Conservation (phyloP, 2,329 filamentous ascomycete species). For the Trichophyton rubrum region DNA sequence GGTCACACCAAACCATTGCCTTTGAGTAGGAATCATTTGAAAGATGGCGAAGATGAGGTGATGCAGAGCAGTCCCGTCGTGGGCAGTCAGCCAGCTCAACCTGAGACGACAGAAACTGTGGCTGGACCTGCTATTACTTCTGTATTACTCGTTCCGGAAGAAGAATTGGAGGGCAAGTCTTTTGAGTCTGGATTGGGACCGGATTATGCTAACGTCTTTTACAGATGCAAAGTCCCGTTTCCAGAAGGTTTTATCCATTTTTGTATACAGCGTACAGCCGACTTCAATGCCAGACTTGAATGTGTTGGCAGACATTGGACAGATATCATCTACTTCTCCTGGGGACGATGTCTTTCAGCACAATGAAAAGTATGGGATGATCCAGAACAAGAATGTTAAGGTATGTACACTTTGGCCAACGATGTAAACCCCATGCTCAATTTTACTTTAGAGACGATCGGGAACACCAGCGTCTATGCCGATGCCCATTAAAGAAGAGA, state of each 20-base stretch:
- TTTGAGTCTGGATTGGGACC: not conserved
- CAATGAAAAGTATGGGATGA: conserved; percentile 56
- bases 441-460: conserved; percentile 6
- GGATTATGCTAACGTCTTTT: conserved; percentile 6
- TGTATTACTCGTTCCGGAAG: conserved; percentile 58
- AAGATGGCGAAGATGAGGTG: conserved; percentile 52
- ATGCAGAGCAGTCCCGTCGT: conserved; percentile 57
- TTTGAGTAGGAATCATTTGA: conserved; percentile 29
- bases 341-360: conserved; percentile 48
- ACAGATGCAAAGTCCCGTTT: conserved; percentile 57
- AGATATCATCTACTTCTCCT: conserved; percentile 47
- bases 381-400: conserved; percentile 58
- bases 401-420: conserved; percentile 20
- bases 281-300: conserved; percentile 59
- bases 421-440: not conserved
- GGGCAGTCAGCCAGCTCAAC: conserved; percentile 49
- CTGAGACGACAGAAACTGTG: conserved; percentile 34
- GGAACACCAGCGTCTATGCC: not conserved
- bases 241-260: conserved; percentile 61
- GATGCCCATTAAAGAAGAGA: not conserved
- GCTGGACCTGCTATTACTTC: conserved; percentile 43
- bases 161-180: conserved; percentile 52
- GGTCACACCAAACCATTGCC: conserved; percentile 24
- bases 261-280: conserved; percentile 74
- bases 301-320: conserved; percentile 55